Percentiles rank a stretch among this genome's conserved stretches.
These are phyloP conservation scores for Triangularia verruculosa DNA, from an alignment of 2,329 filamentous ascomycete genomes.

Conservation along the genomic window DNA sequence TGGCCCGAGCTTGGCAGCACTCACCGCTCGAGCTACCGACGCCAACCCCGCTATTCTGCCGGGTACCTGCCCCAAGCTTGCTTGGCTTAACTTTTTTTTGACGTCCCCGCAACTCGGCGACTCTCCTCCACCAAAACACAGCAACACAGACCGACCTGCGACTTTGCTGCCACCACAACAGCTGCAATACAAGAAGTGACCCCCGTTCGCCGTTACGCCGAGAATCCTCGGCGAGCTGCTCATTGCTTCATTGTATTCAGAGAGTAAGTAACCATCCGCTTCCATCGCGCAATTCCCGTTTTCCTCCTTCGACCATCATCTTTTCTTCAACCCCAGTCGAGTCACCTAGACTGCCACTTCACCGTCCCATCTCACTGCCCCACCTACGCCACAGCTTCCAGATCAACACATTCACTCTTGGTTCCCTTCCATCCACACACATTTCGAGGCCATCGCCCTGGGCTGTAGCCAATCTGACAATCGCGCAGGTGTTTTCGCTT, in stretches of 20 bases:
- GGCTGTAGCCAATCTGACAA: neutral
- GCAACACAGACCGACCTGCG: neutral
- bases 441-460: neutral
- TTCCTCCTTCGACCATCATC: neutral
- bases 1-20: neutral
- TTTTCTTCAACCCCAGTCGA: neutral
- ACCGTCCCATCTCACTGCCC: neutral
- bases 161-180: neutral
- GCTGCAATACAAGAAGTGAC: neutral
- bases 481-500: neutral
- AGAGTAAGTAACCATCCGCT: neutral
- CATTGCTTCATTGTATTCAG: neutral
- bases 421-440: neutral
- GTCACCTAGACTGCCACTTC: neutral
- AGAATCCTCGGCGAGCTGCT: neutral
- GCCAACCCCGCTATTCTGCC: slow-evolving; percentile 27
- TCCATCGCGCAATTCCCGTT: too few relatives aligned
- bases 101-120: neutral
- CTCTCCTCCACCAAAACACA: neutral
- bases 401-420: slow-evolving; percentile 1
- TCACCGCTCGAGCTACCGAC: neutral
- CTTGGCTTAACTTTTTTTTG: slow-evolving; percentile 7
- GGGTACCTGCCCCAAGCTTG: neutral
- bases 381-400: neutral
- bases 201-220: neutral